phyloP scores from a whole-genome alignment of 331 rosid genomes.

The Acacia concinna region DNA sequence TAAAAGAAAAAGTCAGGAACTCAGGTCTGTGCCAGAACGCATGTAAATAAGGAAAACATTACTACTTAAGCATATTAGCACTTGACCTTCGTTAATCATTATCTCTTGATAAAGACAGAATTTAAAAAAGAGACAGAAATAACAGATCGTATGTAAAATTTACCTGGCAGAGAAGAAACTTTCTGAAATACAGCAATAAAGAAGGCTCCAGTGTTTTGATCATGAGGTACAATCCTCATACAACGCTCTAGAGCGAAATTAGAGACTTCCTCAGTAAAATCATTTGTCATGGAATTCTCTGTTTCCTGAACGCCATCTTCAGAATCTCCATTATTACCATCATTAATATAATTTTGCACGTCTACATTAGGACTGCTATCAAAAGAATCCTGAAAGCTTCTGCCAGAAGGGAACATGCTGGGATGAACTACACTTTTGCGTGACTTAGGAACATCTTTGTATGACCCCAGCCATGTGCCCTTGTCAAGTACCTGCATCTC shows the following conservation, averaged over 20 bases:
- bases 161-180: slow-evolving; percentile 74
- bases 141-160: slow-evolving; percentile 28
- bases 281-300: slow-evolving; percentile 39
- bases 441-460: slow-evolving; percentile 58
- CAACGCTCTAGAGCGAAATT: slow-evolving; percentile 74
- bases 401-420: slow-evolving; percentile 85
- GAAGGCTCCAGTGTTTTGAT: slow-evolving; percentile 92
- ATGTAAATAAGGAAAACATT: not conserved
- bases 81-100: slow-evolving; percentile 1
- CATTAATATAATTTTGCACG: slow-evolving; percentile 37
- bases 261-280: slow-evolving; percentile 57
- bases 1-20: not conserved
- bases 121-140: not conserved
- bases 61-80: slow-evolving; percentile 14
- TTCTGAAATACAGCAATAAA: slow-evolving; percentile 84
- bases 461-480: slow-evolving; percentile 64
- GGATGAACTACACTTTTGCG: slow-evolving; percentile 57
- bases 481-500: slow-evolving; percentile 71
- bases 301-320: slow-evolving; percentile 39
- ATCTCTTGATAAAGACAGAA: slow-evolving; percentile 1
- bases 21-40: not conserved
- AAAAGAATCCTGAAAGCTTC: slow-evolving; percentile 38
- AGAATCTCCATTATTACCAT: slow-evolving; percentile 40
- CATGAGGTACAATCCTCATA: slow-evolving; percentile 90
- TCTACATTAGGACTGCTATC: slow-evolving; percentile 32